Base-by-base conservation (phyloP, 306 rosid species). In the Ceratonia siliqua region DNA sequence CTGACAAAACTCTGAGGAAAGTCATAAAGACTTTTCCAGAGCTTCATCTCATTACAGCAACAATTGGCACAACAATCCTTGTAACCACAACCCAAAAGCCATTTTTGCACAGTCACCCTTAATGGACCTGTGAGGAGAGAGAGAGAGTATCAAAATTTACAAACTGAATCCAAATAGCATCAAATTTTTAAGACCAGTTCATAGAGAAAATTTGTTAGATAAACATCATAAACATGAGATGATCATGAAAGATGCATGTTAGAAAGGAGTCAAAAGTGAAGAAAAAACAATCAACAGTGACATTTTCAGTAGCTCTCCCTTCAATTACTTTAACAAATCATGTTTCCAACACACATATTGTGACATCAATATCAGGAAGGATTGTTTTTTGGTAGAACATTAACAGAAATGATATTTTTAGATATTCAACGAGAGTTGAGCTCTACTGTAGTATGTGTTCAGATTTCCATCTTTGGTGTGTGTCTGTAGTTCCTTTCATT, bases 21-120 rank as follows among this genome's bases (percentile, higher is more conserved):
- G 75, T 81, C 88, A 68, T 79, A 79, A 72, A 94, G 92, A 78
- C 81, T 80, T 73, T 73, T 81, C 88, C 84, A 86, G 75, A 87
- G 78, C 80, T 84, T 85, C 76, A 64, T 77, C 79, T 74, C 82
- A 69, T 72, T 46, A 81, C 80, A 57, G 77, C 82, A 80, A 80
- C 93, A 87, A 64, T 81, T 85, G 74, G 82, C 85, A 78, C 83
- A 28, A 61, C 84, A 82, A 68, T 74, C 77, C 87, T 85, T 86
- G 82, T 79, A 73, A 59, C 91, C 87, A 79, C 91, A 87, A 61
- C 96, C 97, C 67, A 61, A 84, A 52, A 91, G 87, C 98, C 97
- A 94, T 33, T 62, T 75, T 80, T 86, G 92, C 82, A 91, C 46
- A 78, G 82, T 70, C 50, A 35, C 76, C 82, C 97, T 85, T 80